Percentiles rank a stretch among this genome's conserved stretches.
These are phyloP conservation scores for Rhodocollybia butyracea DNA, from an alignment of 768 basidiomycete species.

Conservation along the genomic window DNA sequence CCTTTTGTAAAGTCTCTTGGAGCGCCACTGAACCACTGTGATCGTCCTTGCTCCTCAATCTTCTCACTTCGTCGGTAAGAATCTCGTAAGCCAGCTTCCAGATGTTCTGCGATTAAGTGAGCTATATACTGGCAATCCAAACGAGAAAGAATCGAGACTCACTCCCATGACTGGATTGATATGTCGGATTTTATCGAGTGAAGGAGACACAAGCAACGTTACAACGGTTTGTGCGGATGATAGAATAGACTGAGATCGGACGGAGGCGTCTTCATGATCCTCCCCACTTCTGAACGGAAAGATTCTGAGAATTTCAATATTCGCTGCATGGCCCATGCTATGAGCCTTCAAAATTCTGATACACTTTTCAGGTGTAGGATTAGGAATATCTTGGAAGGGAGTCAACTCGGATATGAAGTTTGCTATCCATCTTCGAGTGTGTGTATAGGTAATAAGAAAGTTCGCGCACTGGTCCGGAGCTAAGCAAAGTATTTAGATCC, in stretches of 20 bases:
- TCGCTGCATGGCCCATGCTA: background rate
- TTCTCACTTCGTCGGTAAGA: background rate
- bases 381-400: background rate
- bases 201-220: background rate
- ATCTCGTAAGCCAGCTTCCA: background rate
- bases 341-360: background rate
- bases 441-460: background rate
- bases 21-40: background rate
- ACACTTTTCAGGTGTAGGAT: background rate
- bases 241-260: background rate
- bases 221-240: conserved; percentile 1
- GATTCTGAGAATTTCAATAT: background rate
- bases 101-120: background rate
- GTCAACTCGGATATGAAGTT: background rate
- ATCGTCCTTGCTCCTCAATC: background rate
- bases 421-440: background rate
- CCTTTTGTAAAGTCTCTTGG: background rate
- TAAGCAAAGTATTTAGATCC: background rate
- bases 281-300: background rate
- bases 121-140: background rate
- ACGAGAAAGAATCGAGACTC: background rate
- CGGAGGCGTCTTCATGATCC: background rate
- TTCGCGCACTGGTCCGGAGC: background rate
- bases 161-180: conserved; percentile 1
- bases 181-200: background rate